Conservation (phyloP, 805 yeast genomes). For the Candida arabinofermentans region DNA sequence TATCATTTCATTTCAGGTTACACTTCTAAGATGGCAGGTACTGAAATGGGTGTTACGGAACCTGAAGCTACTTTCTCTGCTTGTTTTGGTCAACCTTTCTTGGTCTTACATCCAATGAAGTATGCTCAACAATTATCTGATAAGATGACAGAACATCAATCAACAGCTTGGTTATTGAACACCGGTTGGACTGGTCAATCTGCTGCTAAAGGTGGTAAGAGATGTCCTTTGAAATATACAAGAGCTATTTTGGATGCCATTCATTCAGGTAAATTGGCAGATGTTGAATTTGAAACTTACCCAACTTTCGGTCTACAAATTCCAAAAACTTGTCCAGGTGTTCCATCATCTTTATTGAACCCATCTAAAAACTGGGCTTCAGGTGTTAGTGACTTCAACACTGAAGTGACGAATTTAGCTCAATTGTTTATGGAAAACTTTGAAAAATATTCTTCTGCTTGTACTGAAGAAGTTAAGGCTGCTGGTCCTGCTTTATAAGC, state of each 20-base stretch:
- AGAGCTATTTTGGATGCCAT: constrained; percentile 94
- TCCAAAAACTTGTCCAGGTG: constrained; percentile 78
- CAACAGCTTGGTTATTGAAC: constrained; percentile 94
- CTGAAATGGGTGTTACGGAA: constrained; percentile 97
- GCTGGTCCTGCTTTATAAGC: constrained; percentile 75
- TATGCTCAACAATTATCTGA: constrained; percentile 95
- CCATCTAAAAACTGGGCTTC: constrained; percentile 80
- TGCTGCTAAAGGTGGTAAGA: constrained; percentile 88
- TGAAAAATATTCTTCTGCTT: constrained; percentile 73
- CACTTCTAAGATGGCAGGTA: constrained; percentile 99
- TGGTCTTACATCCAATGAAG: constrained; percentile 96
- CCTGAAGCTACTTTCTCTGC: constrained; percentile 98
- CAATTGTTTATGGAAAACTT: constrained; percentile 81
- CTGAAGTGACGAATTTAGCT: constrained; percentile 66
- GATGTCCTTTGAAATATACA: constrained; percentile 97
- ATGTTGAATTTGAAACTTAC: constrained; percentile 78
- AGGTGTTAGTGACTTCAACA: constrained; percentile 47
- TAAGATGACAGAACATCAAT: constrained; percentile 83
- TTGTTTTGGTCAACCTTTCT: constrained; percentile 98
- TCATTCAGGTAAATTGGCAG: constrained; percentile 82
- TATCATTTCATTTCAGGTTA: constrained; percentile 98
- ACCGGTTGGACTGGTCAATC: constrained; percentile 99
- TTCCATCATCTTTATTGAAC: constrained; percentile 80
- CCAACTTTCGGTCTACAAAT: constrained; percentile 84
- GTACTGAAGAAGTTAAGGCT: constrained; percentile 81